phyloP scores from a whole-genome alignment of 2,329 filamentous ascomycete species.

The Sordariomycetes sp. region DNA sequence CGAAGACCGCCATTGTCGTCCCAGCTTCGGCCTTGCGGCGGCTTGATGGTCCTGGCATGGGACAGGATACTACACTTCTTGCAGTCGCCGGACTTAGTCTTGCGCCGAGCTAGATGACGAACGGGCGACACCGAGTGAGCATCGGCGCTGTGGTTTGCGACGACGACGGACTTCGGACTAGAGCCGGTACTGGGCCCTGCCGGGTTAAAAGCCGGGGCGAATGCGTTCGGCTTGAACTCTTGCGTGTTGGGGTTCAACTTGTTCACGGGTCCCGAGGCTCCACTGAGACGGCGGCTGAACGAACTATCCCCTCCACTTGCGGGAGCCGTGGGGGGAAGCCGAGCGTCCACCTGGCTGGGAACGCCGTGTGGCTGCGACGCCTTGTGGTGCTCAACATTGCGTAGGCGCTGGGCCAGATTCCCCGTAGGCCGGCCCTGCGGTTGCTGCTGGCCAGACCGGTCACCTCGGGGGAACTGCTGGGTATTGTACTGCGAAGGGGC shows the following conservation, averaged over 20 bases:
- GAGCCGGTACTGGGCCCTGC: conserved; percentile 51
- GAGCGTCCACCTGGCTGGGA: conserved; percentile 39
- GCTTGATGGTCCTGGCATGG: conserved; percentile 38
- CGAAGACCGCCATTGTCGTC: conserved; percentile 71
- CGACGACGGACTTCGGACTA: conserved; percentile 54
- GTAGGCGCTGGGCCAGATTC: conserved; percentile 34
- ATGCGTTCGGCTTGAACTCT: conserved; percentile 79
- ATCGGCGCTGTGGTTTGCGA: conserved; percentile 25
- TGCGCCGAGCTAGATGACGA: conserved; percentile 52
- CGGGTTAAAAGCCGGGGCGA: conserved; percentile 70
- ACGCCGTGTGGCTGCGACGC: conserved; percentile 25
- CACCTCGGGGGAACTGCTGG: conserved; percentile 29
- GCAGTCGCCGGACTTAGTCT: conserved; percentile 57
- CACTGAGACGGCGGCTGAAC: conserved; percentile 39
- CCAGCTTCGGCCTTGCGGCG: conserved; percentile 46
- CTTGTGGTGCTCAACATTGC: conserved; percentile 37
- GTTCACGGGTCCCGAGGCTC: conserved; percentile 33
- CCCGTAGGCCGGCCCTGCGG: conserved; percentile 27
- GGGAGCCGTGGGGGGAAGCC: conserved; percentile 62
- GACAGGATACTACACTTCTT: conserved; percentile 49
- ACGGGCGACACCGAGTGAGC: conserved; percentile 12
- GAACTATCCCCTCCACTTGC: conserved; percentile 39
- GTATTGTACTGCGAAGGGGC: conserved; percentile 30
- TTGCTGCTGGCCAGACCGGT: conserved; percentile 29
- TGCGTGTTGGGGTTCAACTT: conserved; percentile 53